Evolutionary conservation across 768 basidiomycete species (phyloP).

Genomic region (Austroboletus festivus): DNA sequence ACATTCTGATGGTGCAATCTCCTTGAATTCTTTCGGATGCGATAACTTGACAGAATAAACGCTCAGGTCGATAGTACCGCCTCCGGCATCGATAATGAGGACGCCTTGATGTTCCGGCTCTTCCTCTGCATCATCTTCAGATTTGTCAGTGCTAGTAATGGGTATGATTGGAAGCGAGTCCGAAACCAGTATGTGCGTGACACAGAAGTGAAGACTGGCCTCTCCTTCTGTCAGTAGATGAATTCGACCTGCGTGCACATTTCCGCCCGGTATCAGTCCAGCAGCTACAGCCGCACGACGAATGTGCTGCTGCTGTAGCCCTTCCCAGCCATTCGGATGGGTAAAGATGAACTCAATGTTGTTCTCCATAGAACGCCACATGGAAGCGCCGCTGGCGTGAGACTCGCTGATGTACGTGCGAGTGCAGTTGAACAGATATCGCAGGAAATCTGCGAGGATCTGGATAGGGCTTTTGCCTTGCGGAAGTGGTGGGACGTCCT

Average conservation of each 20-base stretch:
- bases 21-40: constrained; percentile 33
- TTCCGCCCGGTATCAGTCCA: constrained; percentile 16
- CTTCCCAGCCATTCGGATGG: constrained; percentile 34
- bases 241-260: constrained; percentile 14
- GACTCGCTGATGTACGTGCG: constrained; percentile 20
- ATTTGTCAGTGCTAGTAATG: neutral
- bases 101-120: constrained; percentile 28
- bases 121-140: constrained; percentile 7
- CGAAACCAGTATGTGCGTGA: constrained; percentile 39
- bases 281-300: constrained; percentile 24
- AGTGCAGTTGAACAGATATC: constrained; percentile 25
- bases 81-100: constrained; percentile 50
- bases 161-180: constrained; percentile 19
- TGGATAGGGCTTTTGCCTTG: constrained; percentile 14
- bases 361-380: constrained; percentile 25
- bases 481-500: constrained; percentile 26
- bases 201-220: constrained; percentile 36
- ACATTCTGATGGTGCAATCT: constrained; percentile 36
- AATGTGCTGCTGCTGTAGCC: constrained; percentile 28
- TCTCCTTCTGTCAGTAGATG: constrained; percentile 28
- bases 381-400: constrained; percentile 24
- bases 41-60: constrained; percentile 39
- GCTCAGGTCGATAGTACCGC: constrained; percentile 40
- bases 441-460: constrained; percentile 27
- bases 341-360: constrained; percentile 24